Evolutionary conservation across 495 filamentous ascomycete genomes (phyloP).

Genomic region (Tirmania nivea): DNA sequence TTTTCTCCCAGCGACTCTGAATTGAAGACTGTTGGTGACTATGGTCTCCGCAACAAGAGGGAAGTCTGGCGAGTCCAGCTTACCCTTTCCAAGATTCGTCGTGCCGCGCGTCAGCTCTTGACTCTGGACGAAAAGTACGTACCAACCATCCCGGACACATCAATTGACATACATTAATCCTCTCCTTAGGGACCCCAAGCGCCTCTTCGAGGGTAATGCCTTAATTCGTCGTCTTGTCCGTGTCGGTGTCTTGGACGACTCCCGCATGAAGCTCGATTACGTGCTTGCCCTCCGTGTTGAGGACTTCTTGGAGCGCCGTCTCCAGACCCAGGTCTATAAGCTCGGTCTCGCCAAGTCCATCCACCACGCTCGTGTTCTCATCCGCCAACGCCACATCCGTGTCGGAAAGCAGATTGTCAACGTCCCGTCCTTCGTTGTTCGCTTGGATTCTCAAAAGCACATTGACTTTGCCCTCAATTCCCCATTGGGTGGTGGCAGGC

Average conservation of each 20-base stretch:
- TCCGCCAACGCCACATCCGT: slow-evolving; percentile 97
- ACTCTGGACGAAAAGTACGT: slow-evolving; percentile 82
- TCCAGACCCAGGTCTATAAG: slow-evolving; percentile 99
- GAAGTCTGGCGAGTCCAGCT: slow-evolving; percentile 99
- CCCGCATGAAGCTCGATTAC: slow-evolving; percentile 99
- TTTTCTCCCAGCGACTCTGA: slow-evolving; percentile 69
- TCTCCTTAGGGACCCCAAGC: slow-evolving; percentile 54
- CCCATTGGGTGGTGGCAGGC: slow-evolving; percentile 90
- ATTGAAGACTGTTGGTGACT: slow-evolving; percentile 97
- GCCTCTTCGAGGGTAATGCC: slow-evolving; percentile 99
- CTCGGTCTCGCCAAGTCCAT: slow-evolving; percentile 98
- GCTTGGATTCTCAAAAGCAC: slow-evolving; percentile 99
- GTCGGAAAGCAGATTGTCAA: slow-evolving; percentile 99
- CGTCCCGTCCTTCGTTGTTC: slow-evolving; percentile 95
- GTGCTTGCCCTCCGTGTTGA: slow-evolving; percentile 93
- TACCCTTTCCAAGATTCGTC: slow-evolving; percentile 31
- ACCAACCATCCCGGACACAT: no score
- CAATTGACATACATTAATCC: no score
- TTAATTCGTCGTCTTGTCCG: slow-evolving; percentile 99
- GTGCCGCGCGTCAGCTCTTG: slow-evolving; percentile 99
- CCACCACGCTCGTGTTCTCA: slow-evolving; percentile 98
- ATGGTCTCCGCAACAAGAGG: slow-evolving; percentile 98
- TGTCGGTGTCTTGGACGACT: slow-evolving; percentile 98
- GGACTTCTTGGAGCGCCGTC: slow-evolving; percentile 98
- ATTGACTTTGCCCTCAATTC: slow-evolving; percentile 97